These are phyloP conservation scores for Coniella vitis DNA, from an alignment of 2,329 filamentous ascomycete genomes.

Conservation along the genomic window DNA sequence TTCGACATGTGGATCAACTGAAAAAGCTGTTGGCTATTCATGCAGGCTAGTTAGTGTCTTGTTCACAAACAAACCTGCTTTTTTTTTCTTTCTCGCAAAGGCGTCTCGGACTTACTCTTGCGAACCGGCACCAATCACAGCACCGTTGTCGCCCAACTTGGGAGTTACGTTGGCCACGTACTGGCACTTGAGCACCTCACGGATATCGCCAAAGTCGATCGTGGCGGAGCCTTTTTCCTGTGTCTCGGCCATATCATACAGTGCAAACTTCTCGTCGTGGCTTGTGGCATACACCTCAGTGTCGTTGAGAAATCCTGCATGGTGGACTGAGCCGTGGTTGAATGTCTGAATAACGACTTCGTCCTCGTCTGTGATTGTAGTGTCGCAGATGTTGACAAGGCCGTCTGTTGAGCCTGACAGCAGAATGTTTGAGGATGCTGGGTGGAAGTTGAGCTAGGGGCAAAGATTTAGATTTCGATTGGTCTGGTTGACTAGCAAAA, in stretches of 20 bases:
- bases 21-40: constrained; percentile 46
- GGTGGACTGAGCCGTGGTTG: constrained; percentile 71
- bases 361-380: constrained; percentile 63
- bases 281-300: constrained; percentile 65
- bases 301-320: constrained; percentile 61
- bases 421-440: constrained; percentile 51
- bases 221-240: constrained; percentile 51
- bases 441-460: constrained; percentile 53
- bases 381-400: constrained; percentile 71
- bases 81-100: not conserved
- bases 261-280: constrained; percentile 70
- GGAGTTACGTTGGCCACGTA: constrained; percentile 64
- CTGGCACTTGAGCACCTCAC: constrained; percentile 59
- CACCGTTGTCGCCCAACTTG: constrained; percentile 51
- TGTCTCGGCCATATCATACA: constrained; percentile 63
- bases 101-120: constrained; percentile 50
- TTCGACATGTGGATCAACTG: constrained; percentile 54
- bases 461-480: not conserved
- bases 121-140: constrained; percentile 57
- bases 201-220: constrained; percentile 60
- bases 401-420: constrained; percentile 76
- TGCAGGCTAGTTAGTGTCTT: too few species aligned
- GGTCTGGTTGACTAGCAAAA: too few species aligned
- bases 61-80: constrained; percentile 2
- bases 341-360: constrained; percentile 72